phyloP scores from a whole-genome alignment of 2,329 filamentous ascomycete genomes.

The Fusarium sp. region DNA sequence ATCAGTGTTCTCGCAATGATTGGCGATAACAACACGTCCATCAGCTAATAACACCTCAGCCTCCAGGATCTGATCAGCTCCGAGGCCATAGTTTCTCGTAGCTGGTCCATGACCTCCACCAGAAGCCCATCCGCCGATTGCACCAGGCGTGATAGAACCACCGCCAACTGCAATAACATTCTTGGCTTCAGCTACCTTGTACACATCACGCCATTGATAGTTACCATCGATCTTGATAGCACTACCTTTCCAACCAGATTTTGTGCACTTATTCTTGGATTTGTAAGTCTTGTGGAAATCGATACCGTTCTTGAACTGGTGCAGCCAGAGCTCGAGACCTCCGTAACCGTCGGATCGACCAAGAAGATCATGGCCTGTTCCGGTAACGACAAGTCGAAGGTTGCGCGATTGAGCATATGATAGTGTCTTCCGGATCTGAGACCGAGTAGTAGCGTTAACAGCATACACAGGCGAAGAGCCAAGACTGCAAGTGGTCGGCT shows the following conservation, averaged over 20 bases:
- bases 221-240: conserved; percentile 25
- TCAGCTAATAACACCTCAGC: conserved; percentile 27
- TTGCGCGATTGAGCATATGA: conserved; percentile 4
- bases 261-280: background rate
- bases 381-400: conserved; percentile 16
- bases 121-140: conserved; percentile 28
- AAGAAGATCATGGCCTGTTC: conserved; percentile 28
- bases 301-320: conserved; percentile 26
- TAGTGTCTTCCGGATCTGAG: conserved; percentile 14
- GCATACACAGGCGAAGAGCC: conserved; percentile 24
- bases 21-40: conserved; percentile 12
- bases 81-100: conserved; percentile 29
- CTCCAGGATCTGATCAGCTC: conserved; percentile 27
- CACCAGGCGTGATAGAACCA: conserved; percentile 25
- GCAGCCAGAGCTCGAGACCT: conserved; percentile 27
- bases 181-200: conserved; percentile 23
- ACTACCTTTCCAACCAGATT: conserved; percentile 13
- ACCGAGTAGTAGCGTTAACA: conserved; percentile 12
- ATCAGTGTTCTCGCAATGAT: conserved; percentile 24
- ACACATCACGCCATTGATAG: conserved; percentile 31
- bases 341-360: conserved; percentile 29
- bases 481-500: conserved; percentile 23
- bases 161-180: conserved; percentile 29
- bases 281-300: background rate
- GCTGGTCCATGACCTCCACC: conserved; percentile 30